phyloP scores from a whole-genome alignment of 2,329 filamentous ascomycete genomes.

The Cladosporium sp. region DNA sequence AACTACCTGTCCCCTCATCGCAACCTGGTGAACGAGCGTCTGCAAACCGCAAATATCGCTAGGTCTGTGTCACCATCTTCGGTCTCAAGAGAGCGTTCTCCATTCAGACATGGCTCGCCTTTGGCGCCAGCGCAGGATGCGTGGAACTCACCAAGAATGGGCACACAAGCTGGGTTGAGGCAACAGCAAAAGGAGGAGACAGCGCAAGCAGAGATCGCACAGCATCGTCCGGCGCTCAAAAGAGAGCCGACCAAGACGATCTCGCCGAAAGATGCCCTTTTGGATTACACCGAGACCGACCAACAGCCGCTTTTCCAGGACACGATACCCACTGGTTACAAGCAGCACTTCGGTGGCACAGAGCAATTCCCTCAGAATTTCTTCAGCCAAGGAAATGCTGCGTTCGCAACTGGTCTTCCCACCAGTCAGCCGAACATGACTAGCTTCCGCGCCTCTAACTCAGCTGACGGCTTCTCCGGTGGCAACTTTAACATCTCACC shows the following conservation, averaged over 20 bases:
- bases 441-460: conserved; percentile 47
- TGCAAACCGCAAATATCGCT: conserved; percentile 77
- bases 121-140: conserved; percentile 46
- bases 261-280: conserved; percentile 86
- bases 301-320: conserved; percentile 75
- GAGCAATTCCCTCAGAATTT: conserved; percentile 48
- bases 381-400: conserved; percentile 46
- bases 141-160: conserved; percentile 49
- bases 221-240: conserved; percentile 35
- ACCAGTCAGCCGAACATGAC: conserved; percentile 46
- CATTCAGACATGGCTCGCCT: conserved; percentile 70
- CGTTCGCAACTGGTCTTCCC: conserved; percentile 47
- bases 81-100: conserved; percentile 69
- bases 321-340: conserved; percentile 39
- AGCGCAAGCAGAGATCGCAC: conserved; percentile 49
- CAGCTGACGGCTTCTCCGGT: conserved; percentile 37
- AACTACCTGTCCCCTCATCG: conserved; percentile 54
- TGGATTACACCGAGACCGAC: conserved; percentile 80
- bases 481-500: conserved; percentile 31
- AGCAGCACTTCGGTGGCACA: conserved; percentile 36
- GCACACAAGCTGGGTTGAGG: conserved; percentile 60
- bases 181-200: conserved; percentile 64
- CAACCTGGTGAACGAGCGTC: conserved; percentile 69
- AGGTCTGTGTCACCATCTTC: conserved; percentile 59
- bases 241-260: conserved; percentile 71